phyloP scores from a whole-genome alignment of 345 rosid species.

The Cochlearia excelsa region DNA sequence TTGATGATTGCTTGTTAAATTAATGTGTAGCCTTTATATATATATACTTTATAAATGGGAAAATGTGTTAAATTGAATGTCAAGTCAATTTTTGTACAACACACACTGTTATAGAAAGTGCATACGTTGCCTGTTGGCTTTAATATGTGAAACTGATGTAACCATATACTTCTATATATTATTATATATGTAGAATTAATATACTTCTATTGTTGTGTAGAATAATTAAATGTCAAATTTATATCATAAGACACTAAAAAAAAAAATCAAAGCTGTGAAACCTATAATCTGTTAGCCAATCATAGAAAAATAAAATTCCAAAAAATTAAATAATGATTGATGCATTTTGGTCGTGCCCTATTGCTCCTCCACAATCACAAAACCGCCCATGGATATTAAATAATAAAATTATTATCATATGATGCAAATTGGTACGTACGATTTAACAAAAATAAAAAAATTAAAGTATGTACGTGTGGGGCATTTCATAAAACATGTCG shows the following conservation, averaged over 20 bases:
- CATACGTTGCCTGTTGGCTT: constrained; percentile 27
- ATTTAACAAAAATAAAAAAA: too few relatives aligned
- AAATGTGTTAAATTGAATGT: constrained; percentile 19
- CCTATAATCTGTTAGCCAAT: too few relatives aligned
- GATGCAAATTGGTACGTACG: constrained; percentile 7
- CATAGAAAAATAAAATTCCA: neutral
- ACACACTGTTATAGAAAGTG: constrained; percentile 23
- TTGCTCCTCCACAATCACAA: constrained; percentile 1
- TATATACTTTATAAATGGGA: neutral
- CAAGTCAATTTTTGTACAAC: constrained; percentile 29
- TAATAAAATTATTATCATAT: neutral
- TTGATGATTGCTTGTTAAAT: constrained; percentile 11
- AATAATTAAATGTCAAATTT: too few relatives aligned
- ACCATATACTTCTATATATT: neutral
- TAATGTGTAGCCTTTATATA: neutral
- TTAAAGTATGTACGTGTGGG: neutral
- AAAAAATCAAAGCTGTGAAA: too few relatives aligned
- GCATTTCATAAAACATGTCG: constrained; percentile 9
- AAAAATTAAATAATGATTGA: neutral
- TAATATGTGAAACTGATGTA: constrained; percentile 15
- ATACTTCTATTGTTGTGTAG: too few relatives aligned
- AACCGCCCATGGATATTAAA: neutral
- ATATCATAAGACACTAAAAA: too few relatives aligned
- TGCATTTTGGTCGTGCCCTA: constrained; percentile 5
- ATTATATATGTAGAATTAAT: too few relatives aligned